Conservation (phyloP, 345 rosid species). For the Microthlaspi erraticum region DNA sequence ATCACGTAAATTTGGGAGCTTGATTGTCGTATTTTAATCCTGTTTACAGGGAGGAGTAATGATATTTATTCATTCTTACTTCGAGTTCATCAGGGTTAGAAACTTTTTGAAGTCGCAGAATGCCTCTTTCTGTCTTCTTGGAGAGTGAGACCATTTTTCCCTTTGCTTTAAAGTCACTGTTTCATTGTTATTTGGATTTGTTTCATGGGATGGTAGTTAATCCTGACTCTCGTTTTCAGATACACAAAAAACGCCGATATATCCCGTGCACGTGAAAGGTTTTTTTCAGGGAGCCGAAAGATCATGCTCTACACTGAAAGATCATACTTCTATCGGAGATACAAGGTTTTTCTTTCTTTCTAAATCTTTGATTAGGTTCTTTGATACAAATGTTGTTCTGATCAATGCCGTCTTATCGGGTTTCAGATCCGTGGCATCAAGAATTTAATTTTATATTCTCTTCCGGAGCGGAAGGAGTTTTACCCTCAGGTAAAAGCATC, state of each 20-base stretch:
- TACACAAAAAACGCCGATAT: conserved; percentile 72
- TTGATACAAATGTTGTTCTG: neutral
- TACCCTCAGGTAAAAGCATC: conserved; percentile 74
- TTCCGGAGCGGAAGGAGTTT: conserved; percentile 92
- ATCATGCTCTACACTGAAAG: conserved; percentile 94
- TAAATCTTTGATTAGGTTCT: neutral
- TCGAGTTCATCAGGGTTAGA: conserved; percentile 79
- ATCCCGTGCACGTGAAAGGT: conserved; percentile 78
- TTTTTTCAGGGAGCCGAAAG: conserved; percentile 70
- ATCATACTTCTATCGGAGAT: conserved; percentile 83
- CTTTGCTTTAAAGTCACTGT: neutral
- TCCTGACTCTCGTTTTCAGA: conserved; percentile 45
- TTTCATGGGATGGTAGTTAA: conserved; percentile 18
- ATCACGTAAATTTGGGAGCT: conserved; percentile 11
- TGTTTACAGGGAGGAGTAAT: conserved; percentile 78
- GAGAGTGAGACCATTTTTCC: conserved; percentile 65
- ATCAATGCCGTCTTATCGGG: conserved; percentile 22
- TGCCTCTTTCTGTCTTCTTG: conserved; percentile 86
- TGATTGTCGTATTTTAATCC: conserved; percentile 30
- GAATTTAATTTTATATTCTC: conserved; percentile 83
- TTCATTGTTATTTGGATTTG: conserved; percentile 11
- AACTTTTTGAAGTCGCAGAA: conserved; percentile 86
- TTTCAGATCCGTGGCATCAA: conserved; percentile 84
- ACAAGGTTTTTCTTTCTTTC: conserved; percentile 56
- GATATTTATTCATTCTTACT: conserved; percentile 86